Evolutionary conservation across 306 rosid genomes (phyloP).

Genomic region (Dryas alaskensis): DNA sequence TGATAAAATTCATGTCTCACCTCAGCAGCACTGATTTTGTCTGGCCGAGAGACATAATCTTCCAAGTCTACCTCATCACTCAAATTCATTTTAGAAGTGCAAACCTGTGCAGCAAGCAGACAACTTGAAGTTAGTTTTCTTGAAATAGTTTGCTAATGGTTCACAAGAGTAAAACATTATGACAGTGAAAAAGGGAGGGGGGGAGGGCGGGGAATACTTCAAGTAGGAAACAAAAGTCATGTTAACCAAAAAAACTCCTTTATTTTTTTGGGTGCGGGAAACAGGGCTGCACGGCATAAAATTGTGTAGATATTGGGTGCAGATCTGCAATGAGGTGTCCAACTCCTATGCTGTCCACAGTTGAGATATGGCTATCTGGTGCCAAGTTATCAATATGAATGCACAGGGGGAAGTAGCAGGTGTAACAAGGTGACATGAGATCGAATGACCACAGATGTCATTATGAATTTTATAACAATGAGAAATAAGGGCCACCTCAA

Average conservation of each 20-base stretch:
- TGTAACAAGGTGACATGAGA: neutral
- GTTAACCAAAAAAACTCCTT: neutral
- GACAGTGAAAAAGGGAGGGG: neutral
- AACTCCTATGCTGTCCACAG: neutral
- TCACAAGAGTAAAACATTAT: neutral
- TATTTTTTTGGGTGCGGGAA: too few relatives aligned
- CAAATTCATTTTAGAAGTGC: constrained; percentile 98
- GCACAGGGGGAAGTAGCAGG: neutral
- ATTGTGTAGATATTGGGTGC: neutral
- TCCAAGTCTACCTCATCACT: constrained; percentile 96
- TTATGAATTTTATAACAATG: neutral
- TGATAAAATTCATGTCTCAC: constrained; percentile 40
- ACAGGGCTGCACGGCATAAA: neutral
- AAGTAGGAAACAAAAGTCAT: neutral
- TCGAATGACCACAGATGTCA: neutral
- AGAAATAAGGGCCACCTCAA: neutral
- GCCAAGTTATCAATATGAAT: neutral
- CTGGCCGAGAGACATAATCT: constrained; percentile 99
- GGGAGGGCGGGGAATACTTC: too few relatives aligned
- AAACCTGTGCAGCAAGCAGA: constrained; percentile 53
- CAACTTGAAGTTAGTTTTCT: neutral
- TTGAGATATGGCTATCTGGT: neutral
- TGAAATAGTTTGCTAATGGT: constrained; percentile 12
- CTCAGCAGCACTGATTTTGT: constrained; percentile 99
- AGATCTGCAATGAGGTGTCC: neutral